Evolutionary conservation across 106 monocot species (phyloP).

Genomic region (Dendrobium catenatum): DNA sequence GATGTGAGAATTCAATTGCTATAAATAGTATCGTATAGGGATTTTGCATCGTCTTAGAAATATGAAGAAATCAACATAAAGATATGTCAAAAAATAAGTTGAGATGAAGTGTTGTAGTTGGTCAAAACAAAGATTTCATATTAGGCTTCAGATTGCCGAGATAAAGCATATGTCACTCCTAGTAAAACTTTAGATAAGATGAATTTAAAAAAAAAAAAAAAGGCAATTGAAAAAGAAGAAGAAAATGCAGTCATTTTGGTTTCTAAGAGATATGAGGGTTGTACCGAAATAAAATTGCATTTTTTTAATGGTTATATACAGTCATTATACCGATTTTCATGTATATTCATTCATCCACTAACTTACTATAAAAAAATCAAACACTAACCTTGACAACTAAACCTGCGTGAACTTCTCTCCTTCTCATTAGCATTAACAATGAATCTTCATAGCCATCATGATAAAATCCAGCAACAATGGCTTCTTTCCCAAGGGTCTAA

Average conservation of each 20-base stretch:
- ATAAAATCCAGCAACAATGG: slow-evolving; percentile 91
- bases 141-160: not conserved
- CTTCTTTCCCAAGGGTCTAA: slow-evolving; percentile 73
- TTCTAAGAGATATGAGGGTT: not conserved
- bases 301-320: not conserved
- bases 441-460: slow-evolving; percentile 92
- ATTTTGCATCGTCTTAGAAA: not conserved
- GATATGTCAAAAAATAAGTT: not conserved
- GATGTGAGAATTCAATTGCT: not conserved
- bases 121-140: not conserved
- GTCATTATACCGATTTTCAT: not conserved
- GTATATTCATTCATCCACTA: not conserved
- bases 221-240: not conserved
- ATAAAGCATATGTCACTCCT: not conserved
- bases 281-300: not conserved
- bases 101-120: not conserved
- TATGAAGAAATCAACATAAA: not conserved
- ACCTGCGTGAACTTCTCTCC: slow-evolving; percentile 88
- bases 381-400: slow-evolving; percentile 79
- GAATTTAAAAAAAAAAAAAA: not conserved
- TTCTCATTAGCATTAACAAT: slow-evolving; percentile 93
- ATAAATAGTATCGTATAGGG: not conserved
- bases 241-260: not conserved
- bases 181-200: not conserved
- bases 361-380: not conserved